A percentile compares a stretch with the other conserved stretches of the same genome.
Evolutionary conservation across 148 eudicot genomes (phyloP).

Genomic region (Chenopodium berlandieri): DNA sequence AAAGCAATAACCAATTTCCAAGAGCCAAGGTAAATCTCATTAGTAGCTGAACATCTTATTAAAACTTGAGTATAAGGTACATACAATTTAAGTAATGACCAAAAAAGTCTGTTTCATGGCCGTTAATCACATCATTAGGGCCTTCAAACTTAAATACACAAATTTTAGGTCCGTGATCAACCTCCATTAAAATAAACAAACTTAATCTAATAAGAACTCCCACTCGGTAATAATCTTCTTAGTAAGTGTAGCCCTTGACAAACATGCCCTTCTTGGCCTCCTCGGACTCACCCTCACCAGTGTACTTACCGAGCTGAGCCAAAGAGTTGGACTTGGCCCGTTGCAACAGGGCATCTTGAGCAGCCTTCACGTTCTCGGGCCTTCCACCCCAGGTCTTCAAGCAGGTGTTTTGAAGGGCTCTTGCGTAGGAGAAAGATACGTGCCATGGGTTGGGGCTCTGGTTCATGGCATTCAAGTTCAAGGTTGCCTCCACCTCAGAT

Average conservation of each 20-base stretch:
- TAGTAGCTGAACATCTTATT: conserved; percentile 19
- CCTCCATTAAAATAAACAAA: conserved; percentile 11
- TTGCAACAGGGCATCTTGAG: conserved; percentile 63
- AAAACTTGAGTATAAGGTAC: conserved; percentile 23
- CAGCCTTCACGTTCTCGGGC: conserved; percentile 71
- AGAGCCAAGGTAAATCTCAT: background rate
- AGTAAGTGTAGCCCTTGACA: conserved; percentile 85
- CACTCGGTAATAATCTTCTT: conserved; percentile 21
- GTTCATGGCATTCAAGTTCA: conserved; percentile 91
- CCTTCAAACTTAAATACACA: conserved; percentile 20
- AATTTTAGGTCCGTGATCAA: conserved; percentile 10
- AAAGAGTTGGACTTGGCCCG: conserved; percentile 87
- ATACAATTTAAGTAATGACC: conserved; percentile 21
- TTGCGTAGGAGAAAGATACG: conserved; percentile 86
- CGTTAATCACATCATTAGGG: conserved; percentile 26
- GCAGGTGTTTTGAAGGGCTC: conserved; percentile 95
- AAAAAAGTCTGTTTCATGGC: conserved; percentile 26
- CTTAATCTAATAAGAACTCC: conserved; percentile 4
- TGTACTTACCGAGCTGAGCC: conserved; percentile 93
- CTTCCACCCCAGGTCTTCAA: conserved; percentile 90
- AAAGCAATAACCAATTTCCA: too few species aligned
- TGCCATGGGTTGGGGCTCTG: conserved; percentile 90
- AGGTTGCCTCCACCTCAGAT: conserved; percentile 92
- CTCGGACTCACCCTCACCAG: conserved; percentile 81
- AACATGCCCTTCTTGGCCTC: conserved; percentile 80